Base-by-base conservation (phyloP, 2,329 filamentous ascomycete genomes). In the Pezicula rhizophila region DNA sequence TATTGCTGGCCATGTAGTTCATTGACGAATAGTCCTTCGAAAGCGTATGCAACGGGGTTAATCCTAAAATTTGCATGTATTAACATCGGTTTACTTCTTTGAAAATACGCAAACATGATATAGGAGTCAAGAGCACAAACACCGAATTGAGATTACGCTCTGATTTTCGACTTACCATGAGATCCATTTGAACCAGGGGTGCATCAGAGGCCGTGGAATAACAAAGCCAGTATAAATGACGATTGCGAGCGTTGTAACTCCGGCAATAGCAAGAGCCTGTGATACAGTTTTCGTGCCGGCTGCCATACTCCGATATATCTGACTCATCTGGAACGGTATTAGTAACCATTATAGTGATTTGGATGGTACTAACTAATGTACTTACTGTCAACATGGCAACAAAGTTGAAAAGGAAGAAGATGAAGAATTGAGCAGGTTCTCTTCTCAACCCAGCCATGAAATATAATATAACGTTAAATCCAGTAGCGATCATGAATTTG, bases 391-490 rank as follows among this genome's bases (percentile, higher is more conserved):
- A 76, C 51, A 78, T 65, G 0, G 67, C 58, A 14, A 70, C 51
- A 45, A 63, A 65, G 38, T 58, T 62, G 40, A 65, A 64, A 8
- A 65, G 39, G 42, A 63, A 61, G 76, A 90, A 96, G 70, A 90
- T 87, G 75, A 96, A 96, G 74, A 93, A 96, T 0, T 84, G 71
- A 1, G 84, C 85, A 0, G 87, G 73, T 57, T 87, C 83, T 38
- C 59, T 41, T 50, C 56, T 52, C 33, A 96, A 71, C 52, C 89
- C 86, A 1, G 88, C 84, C 78, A 96, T 83, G 68, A 96, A 96
- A 70, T 96, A 96, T 2, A 96, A 68, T 2, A 82, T 78, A 39
- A 91, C 47, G 63, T 96, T 96, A 74, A 95, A 95, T 11, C 79
- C 70, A 53, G 93, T 77, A 1, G 81, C 71, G 60, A 92, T 91